These are phyloP conservation scores for Cyclanthera cordifolia DNA, from an alignment of 306 rosid species.

Conservation along the genomic window DNA sequence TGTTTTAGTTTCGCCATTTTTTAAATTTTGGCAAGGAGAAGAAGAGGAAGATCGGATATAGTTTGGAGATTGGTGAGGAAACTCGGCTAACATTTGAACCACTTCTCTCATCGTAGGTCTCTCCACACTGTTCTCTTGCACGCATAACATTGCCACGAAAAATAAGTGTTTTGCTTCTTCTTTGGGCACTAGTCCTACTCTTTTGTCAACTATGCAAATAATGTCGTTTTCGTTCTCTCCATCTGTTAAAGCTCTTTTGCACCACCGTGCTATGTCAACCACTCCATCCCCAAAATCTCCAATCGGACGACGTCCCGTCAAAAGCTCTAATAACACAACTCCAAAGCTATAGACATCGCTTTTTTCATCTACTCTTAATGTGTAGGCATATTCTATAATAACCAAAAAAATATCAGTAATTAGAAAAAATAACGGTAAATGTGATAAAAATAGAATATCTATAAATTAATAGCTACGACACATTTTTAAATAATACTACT, in stretches of 20 bases:
- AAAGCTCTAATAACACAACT: slow-evolving; percentile 58
- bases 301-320: slow-evolving; percentile 61
- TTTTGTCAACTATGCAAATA: slow-evolving; percentile 33
- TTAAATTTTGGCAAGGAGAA: slow-evolving; percentile 7
- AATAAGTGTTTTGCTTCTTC: slow-evolving; percentile 64
- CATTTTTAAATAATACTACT: no score
- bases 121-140: slow-evolving; percentile 61
- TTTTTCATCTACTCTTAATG: slow-evolving; percentile 67
- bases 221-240: slow-evolving; percentile 34
- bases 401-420: no score
- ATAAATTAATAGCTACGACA: neutral
- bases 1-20: slow-evolving; percentile 9
- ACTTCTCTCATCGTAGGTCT: slow-evolving; percentile 92
- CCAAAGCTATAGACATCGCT: slow-evolving; percentile 82
- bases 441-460: neutral
- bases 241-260: slow-evolving; percentile 30
- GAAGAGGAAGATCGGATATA: slow-evolving; percentile 28
- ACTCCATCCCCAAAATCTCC: slow-evolving; percentile 64
- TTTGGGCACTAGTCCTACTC: slow-evolving; percentile 32
- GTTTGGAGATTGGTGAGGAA: slow-evolving; percentile 23
- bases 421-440: neutral
- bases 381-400: slow-evolving; percentile 71
- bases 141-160: slow-evolving; percentile 53
- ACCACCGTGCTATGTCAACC: slow-evolving; percentile 74
- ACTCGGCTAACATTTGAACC: slow-evolving; percentile 77